Base-by-base conservation (phyloP, 2,329 filamentous ascomycete species). In the Raffaelea ambrosiae region DNA sequence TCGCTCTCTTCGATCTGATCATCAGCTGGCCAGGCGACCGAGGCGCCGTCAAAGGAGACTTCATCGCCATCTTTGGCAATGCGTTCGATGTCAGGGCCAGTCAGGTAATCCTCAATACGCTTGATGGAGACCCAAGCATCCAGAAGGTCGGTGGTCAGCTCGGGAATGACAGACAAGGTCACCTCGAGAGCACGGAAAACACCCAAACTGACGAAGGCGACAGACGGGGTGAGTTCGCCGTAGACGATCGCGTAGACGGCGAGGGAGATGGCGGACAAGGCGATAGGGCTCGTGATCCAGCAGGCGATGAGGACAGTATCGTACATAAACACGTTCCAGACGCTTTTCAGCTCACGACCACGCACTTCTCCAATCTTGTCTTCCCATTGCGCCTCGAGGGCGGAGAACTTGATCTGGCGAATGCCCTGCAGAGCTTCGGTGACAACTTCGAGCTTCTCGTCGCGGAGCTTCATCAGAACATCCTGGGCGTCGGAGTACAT, bases 381-480 rank as follows among this genome's bases (percentile, higher is more conserved):
- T 60, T 88, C 79, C 86, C 87, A 91, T 55, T 86, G 79, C 19
- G 70, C 66, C 61, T 91, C 87, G 2, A 88, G 65, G 1, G 86
- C 86, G 0, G 85, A 85, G 56, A 91, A 89, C 58, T 93, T 93
- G 66, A 93, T 88, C 62, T 93, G 87, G 1, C 86, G 78, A 53
- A 91, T 90, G 8, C 86, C 86, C 55, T 86, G 77, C 1, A 93
- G 66, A 0, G 83, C 84, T 62, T 93, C 86, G 1, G 85, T 86
- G 26, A 93, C 75, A 14, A 89, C 76, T 0, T 76, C 82, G 65
- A 89, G 74, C 63, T 90, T 91, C 47, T 79, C 72, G 61, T 91
- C 87, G 40, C 86, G 73, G 23, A 82, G 72, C 59, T 84, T 86
- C 85, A 90, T 90, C 44, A 91, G 63, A 44, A 72, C 68, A 48